Conservation (phyloP, 805 yeast genomes). For the Candida loeiensis region DNA sequence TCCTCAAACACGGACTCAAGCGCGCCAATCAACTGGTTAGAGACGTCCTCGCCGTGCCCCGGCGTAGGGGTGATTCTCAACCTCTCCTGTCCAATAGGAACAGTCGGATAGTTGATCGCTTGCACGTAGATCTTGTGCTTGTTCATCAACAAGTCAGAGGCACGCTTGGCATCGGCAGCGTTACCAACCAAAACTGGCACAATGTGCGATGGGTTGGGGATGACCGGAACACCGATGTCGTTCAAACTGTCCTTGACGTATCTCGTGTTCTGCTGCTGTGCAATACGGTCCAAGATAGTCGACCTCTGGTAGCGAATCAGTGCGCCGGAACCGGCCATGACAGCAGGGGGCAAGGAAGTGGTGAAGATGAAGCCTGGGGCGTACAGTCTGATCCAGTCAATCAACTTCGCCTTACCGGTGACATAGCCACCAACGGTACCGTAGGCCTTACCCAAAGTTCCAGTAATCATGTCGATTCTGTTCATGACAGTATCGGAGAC, state of each 20-base stretch:
- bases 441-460: conserved; percentile 94
- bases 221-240: conserved; percentile 82
- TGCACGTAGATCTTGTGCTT: conserved; percentile 90
- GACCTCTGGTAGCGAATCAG: conserved; percentile 83
- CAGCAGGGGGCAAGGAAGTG: conserved; percentile 94
- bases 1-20: conserved; percentile 77
- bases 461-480: conserved; percentile 93
- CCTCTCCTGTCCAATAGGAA: conserved; percentile 92
- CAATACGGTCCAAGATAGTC: conserved; percentile 71
- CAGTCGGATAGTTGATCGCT: conserved; percentile 98
- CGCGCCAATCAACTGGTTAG: conserved; percentile 73
- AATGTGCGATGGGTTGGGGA: conserved; percentile 96
- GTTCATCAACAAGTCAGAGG: conserved; percentile 83
- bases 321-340: conserved; percentile 91
- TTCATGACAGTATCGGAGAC: conserved; percentile 63
- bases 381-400: conserved; percentile 94
- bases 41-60: conserved; percentile 76
- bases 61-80: conserved; percentile 99
- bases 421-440: conserved; percentile 98
- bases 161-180: conserved; percentile 86
- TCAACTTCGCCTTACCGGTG: conserved; percentile 77
- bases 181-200: conserved; percentile 94
- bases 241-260: conserved; percentile 75
- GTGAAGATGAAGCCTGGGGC: conserved; percentile 98
- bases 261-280: conserved; percentile 80